phyloP scores from a whole-genome alignment of 805 yeast species.

The Komagataella ulmi region DNA sequence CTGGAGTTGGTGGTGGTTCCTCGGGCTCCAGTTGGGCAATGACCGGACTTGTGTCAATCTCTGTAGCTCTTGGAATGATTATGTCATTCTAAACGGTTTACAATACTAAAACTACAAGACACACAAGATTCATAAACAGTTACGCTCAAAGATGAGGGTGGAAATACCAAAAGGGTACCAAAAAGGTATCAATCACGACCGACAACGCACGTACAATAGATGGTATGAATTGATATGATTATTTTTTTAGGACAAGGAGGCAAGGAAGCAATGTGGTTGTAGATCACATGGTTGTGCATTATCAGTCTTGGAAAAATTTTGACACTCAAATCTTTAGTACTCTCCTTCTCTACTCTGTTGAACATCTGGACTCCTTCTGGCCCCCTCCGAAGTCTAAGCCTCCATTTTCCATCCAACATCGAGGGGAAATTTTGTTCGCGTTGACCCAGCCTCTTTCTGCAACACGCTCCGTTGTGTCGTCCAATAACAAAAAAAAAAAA shows the following conservation, averaged over 20 bases:
- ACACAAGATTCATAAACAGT: neutral
- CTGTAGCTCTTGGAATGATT: neutral
- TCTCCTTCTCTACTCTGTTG: neutral
- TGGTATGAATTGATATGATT: neutral
- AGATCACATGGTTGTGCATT: neutral
- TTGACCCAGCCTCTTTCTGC: neutral
- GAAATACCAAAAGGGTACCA: neutral
- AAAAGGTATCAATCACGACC: neutral
- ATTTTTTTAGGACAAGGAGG: neutral
- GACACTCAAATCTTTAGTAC: neutral
- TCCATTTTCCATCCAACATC: neutral
- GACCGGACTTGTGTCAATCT: neutral
- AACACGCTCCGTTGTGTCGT: neutral
- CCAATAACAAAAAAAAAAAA: no score
- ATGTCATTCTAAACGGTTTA: neutral
- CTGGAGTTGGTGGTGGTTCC: slow-evolving; percentile 7
- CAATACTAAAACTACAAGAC: neutral
- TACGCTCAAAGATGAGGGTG: neutral
- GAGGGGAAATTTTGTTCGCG: neutral
- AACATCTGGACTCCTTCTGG: neutral
- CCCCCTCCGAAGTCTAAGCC: neutral
- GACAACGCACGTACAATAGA: neutral
- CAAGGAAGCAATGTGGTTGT: neutral
- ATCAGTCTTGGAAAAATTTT: no score
- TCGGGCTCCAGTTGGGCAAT: slow-evolving; percentile 2